These are phyloP conservation scores for Suhomyces sp. DNA, from an alignment of 805 yeast species.

Conservation along the genomic window DNA sequence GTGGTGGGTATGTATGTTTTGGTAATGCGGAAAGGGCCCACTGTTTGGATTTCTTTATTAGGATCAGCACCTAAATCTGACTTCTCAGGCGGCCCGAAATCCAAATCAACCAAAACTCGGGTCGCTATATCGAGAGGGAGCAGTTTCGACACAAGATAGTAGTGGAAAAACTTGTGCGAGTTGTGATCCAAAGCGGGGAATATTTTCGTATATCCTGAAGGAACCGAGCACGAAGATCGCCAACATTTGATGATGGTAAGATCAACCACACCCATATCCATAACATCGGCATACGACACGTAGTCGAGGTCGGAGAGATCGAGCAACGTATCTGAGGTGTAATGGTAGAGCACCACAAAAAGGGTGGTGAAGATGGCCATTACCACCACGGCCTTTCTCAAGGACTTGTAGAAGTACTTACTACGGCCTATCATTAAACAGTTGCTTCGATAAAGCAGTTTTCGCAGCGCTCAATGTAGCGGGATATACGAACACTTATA, in stretches of 20 bases:
- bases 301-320: slow-evolving; percentile 6
- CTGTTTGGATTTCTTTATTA: not conserved
- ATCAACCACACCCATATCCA: slow-evolving; percentile 8
- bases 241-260: slow-evolving; percentile 10
- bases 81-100: slow-evolving; percentile 2
- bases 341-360: not conserved
- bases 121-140: slow-evolving; percentile 6
- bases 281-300: not conserved
- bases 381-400: slow-evolving; percentile 6
- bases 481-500: not conserved
- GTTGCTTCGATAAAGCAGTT: not conserved
- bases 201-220: slow-evolving; percentile 11
- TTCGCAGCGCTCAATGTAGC: not conserved
- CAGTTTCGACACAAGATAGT: slow-evolving; percentile 5
- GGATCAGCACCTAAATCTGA: not conserved
- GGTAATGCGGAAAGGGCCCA: slow-evolving; percentile 6
- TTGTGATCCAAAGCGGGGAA: slow-evolving; percentile 10
- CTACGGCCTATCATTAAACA: not conserved
- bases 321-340: not conserved
- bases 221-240: slow-evolving; percentile 6
- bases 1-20: slow-evolving; percentile 6
- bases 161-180: slow-evolving; percentile 1
- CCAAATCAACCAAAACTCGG: slow-evolving; percentile 7
- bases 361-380: not conserved
- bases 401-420: slow-evolving; percentile 5